A percentile compares a stretch with the other conserved stretches of the same genome.
phyloP scores from a whole-genome alignment of 257 asterid species.

The Rhazya stricta region DNA sequence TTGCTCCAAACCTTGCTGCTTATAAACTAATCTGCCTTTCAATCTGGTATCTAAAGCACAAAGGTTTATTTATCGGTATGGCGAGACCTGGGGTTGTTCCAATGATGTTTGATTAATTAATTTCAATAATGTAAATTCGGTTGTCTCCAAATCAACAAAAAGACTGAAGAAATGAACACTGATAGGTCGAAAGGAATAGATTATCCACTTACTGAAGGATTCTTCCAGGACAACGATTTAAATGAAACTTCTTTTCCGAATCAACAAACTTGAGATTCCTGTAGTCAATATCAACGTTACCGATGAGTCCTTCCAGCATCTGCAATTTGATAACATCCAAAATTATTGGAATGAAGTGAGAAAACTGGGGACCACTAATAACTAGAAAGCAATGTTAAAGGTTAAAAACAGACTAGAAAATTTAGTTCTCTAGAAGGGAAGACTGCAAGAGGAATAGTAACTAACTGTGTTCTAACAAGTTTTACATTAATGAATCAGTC shows the following conservation, averaged over 20 bases:
- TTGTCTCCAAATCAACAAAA: background rate
- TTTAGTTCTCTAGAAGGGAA: background rate
- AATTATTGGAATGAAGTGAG: conserved; percentile 1
- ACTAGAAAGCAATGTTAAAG: background rate
- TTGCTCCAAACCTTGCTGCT: no score
- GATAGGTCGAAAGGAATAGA: background rate
- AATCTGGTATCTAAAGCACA: no score
- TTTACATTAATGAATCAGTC: background rate
- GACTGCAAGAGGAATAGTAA: background rate
- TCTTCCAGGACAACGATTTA: conserved; percentile 43
- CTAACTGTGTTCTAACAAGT: background rate
- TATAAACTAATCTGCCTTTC: no score
- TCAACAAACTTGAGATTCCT: conserved; percentile 40
- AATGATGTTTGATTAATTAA: background rate
- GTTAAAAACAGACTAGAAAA: background rate
- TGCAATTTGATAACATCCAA: conserved; percentile 14
- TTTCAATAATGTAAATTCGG: background rate
- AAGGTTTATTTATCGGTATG: no score
- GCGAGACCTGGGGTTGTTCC: no score
- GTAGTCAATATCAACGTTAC: conserved; percentile 21
- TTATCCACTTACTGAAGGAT: conserved; percentile 40
- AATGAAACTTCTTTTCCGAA: conserved; percentile 43
- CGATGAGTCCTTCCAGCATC: conserved; percentile 40
- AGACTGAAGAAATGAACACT: background rate
- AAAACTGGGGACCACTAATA: background rate